A percentile compares a stretch with the other conserved stretches of the same genome.
Evolutionary conservation across 2,329 filamentous ascomycete genomes (phyloP).

Genomic region (Ascochyta viciae-villosae): DNA sequence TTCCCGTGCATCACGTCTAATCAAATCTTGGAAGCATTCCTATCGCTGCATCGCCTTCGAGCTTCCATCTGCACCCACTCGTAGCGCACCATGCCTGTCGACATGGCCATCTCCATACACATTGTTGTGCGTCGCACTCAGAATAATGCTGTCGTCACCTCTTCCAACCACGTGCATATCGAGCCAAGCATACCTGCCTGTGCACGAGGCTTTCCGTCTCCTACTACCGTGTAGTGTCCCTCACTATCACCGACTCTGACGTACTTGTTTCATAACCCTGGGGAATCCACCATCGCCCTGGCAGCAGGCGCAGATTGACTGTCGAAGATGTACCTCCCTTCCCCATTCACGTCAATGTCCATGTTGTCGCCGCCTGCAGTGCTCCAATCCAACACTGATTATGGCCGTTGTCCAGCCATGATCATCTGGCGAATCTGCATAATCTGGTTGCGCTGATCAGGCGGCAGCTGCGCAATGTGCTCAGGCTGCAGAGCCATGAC

Average conservation of each 20-base stretch:
- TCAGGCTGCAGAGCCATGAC: conserved; percentile 81
- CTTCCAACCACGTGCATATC: background rate
- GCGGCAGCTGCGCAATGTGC: conserved; percentile 79
- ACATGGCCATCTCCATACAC: background rate
- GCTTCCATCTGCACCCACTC: background rate
- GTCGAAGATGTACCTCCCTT: background rate
- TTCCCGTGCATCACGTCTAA: background rate
- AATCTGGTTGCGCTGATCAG: conserved; percentile 78
- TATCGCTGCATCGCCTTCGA: background rate
- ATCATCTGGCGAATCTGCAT: conserved; percentile 75
- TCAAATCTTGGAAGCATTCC: conserved; percentile 11
- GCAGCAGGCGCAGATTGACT: background rate
- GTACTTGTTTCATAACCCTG: background rate
- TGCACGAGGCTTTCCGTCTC: background rate
- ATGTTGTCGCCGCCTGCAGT: background rate
- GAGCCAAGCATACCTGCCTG: background rate
- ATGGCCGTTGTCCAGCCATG: conserved; percentile 39
- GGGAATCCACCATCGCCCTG: background rate
- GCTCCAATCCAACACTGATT: background rate
- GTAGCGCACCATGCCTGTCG: background rate
- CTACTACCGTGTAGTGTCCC: background rate
- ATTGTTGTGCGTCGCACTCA: background rate
- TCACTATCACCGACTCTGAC: background rate
- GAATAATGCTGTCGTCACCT: background rate
- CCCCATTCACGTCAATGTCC: background rate